Conservation (phyloP, 2,329 filamentous ascomycete species). For the Fusarium setosum region DNA sequence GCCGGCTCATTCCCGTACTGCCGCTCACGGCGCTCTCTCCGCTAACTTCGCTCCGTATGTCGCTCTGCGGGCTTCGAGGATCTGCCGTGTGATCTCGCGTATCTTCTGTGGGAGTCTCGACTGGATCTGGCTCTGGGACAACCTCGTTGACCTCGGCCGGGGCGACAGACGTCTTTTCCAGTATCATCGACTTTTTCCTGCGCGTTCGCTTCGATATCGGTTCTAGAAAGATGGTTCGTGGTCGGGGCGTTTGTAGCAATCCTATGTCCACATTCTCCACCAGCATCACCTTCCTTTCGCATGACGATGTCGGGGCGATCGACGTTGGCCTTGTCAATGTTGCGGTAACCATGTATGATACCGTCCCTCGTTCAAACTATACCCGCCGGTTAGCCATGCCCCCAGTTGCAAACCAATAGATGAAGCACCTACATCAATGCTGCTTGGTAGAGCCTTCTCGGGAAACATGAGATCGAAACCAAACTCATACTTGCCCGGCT, state of each 20-base stretch:
- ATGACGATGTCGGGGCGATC: conserved; percentile 82
- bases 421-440: conserved; percentile 81
- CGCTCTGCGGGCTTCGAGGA: conserved; percentile 59
- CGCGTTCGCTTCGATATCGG: conserved; percentile 80
- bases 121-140: conserved; percentile 49
- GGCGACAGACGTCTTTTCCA: conserved; percentile 58
- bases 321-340: conserved; percentile 90
- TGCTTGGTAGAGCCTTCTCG: conserved; percentile 80
- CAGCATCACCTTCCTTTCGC: conserved; percentile 83
- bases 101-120: conserved; percentile 56
- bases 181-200: conserved; percentile 65
- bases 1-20: conserved; percentile 70
- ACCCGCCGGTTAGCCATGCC: conserved; percentile 17
- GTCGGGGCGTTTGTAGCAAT: conserved; percentile 76
- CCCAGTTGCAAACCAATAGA: not conserved
- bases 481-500: conserved; percentile 82
- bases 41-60: conserved; percentile 76
- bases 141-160: conserved; percentile 53
- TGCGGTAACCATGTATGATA: conserved; percentile 90
- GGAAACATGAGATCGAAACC: conserved; percentile 80
- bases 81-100: conserved; percentile 50
- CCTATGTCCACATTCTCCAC: conserved; percentile 89
- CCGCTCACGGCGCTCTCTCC: conserved; percentile 76
- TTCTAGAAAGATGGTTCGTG: conserved; percentile 87
- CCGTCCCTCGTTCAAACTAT: conserved; percentile 94